phyloP scores from a whole-genome alignment of 1,139 yeast species.

The Candida smagusa region DNA sequence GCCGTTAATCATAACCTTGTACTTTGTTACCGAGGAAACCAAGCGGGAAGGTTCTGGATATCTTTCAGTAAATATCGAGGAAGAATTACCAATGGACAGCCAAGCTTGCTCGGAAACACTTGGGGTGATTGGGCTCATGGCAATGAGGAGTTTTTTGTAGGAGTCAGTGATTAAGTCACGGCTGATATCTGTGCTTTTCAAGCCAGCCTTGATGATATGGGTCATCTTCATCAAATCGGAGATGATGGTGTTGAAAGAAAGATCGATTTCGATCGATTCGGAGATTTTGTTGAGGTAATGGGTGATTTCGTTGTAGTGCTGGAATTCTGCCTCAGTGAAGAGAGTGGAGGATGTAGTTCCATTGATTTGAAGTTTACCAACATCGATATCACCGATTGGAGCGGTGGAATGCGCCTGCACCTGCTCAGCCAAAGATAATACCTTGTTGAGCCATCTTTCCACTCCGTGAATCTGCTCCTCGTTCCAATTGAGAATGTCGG shows the following conservation, averaged over 20 bases:
- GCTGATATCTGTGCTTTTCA: constrained; percentile 24
- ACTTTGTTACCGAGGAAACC: constrained; percentile 35
- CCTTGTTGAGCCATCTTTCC: constrained; percentile 77
- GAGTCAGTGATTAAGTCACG: constrained; percentile 34
- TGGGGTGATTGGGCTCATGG: constrained; percentile 78
- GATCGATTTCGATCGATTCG: constrained; percentile 53
- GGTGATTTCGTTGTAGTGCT: constrained; percentile 58
- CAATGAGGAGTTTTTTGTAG: constrained; percentile 50
- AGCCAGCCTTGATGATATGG: constrained; percentile 43
- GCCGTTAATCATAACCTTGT: constrained; percentile 67
- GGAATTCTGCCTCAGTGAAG: constrained; percentile 46
- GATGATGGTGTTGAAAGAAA: constrained; percentile 77
- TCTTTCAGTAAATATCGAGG: constrained; percentile 48
- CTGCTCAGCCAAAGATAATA: constrained; percentile 36
- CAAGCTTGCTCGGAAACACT: constrained; percentile 80
- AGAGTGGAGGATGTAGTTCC: constrained; percentile 15
- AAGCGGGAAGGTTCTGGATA: constrained; percentile 51
- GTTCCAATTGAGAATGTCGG: constrained; percentile 85
- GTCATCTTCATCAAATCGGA: constrained; percentile 90
- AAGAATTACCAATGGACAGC: constrained; percentile 43
- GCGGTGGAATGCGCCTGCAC: constrained; percentile 1
- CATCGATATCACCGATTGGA: neutral
- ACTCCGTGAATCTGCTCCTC: constrained; percentile 82
- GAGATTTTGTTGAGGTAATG: constrained; percentile 49
- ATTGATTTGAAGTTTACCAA: constrained; percentile 19